Percentiles rank a stretch among this genome's conserved stretches.
phyloP scores from a whole-genome alignment of 495 filamentous ascomycete species.

The Penicillium atrosanguineum region DNA sequence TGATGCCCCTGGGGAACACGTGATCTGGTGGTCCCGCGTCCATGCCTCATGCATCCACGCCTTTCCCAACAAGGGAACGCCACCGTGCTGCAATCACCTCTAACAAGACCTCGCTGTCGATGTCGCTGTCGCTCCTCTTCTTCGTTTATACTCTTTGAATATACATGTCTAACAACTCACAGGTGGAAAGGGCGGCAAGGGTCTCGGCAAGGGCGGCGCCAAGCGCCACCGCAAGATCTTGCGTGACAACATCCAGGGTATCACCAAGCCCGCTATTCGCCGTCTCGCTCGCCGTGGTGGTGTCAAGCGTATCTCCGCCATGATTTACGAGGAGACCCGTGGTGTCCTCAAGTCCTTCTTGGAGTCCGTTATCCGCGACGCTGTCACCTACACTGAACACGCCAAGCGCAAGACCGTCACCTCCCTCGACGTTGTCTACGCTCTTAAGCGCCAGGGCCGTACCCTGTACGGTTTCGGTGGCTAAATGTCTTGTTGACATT shows the following conservation, averaged over 20 bases:
- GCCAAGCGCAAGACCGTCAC: slow-evolving; percentile 98
- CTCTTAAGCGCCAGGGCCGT: slow-evolving; percentile 91
- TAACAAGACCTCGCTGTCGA: slow-evolving; percentile 5
- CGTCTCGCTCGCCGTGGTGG: slow-evolving; percentile 62
- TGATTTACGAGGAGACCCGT: slow-evolving; percentile 70
- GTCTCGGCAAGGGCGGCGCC: slow-evolving; percentile 87
- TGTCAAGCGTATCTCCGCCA: slow-evolving; percentile 67
- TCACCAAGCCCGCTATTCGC: slow-evolving; percentile 70
- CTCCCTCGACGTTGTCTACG: slow-evolving; percentile 92
- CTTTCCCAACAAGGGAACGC: slow-evolving; percentile 8
- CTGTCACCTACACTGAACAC: slow-evolving; percentile 97
- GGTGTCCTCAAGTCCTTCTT: slow-evolving; percentile 67
- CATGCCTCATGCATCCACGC: slow-evolving; percentile 7
- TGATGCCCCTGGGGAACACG: slow-evolving; percentile 17
- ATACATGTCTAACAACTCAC: slow-evolving; percentile 11
- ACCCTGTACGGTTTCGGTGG: slow-evolving; percentile 99
- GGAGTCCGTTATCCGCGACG: slow-evolving; percentile 76
- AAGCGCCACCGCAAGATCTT: slow-evolving; percentile 99
- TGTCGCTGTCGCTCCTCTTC: not conserved
- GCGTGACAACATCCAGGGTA: slow-evolving; percentile 97
- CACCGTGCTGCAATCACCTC: not conserved
- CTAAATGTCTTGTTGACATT: slow-evolving; percentile 48
- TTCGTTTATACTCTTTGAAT: not conserved
- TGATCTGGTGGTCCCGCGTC: slow-evolving; percentile 5
- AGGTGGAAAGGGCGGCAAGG: slow-evolving; percentile 91